Base-by-base conservation (phyloP, 2,329 filamentous ascomycete species). In the Parastagonospora nodorum region DNA sequence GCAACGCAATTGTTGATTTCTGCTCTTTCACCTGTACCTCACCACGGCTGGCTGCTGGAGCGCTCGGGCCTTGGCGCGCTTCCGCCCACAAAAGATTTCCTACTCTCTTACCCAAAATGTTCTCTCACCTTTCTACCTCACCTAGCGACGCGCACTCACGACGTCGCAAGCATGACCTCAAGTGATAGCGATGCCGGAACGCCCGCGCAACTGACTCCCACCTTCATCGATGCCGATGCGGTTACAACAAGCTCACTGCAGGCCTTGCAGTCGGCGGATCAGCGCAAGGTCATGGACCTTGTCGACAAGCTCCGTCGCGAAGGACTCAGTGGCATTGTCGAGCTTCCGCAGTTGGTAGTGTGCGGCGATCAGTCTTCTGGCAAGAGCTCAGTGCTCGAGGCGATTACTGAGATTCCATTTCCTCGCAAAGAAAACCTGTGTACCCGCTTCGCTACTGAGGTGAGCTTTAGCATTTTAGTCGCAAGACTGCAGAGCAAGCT, bases 361-460 rank as follows among this genome's bases (percentile, higher is more conserved):
- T 55, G 52, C n/a, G 48, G 85, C 3, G 80, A 84, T 48, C 82
- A 84, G 45, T 84, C 80, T 0, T 79, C 80, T 0, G 84, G 84
- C 2, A 88, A 45, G 35, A 38, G 33, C 33, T 38, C 42, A 0
- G 83, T 87, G 0, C 77, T 88, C 0, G 82, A 88, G 55, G 85
- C 85, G 37, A 27, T 35, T 9, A 33, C 30, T 9, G 16, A 35
- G 12, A 28, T 32, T 29, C 35, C 33, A 2, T 38, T 38, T 27
- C 31, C 27, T 5, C 11, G 35, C 5, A 38, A 45, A 16, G 42
- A n/a, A 8, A 35, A 24, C 4, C n/a, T 24, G 15, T 45, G 33
- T 14, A 42, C 41, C n/a, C 41, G 41, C 9, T 42, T 42, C 27
- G 41, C 41, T 5, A 42, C 30, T 6, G 27, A 45, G 19, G 19